A percentile compares a stretch with the other conserved stretches of the same genome.
These are phyloP conservation scores for Crithidia sp. DNA, from an alignment of 208 protist species.

Conservation along the genomic window DNA sequence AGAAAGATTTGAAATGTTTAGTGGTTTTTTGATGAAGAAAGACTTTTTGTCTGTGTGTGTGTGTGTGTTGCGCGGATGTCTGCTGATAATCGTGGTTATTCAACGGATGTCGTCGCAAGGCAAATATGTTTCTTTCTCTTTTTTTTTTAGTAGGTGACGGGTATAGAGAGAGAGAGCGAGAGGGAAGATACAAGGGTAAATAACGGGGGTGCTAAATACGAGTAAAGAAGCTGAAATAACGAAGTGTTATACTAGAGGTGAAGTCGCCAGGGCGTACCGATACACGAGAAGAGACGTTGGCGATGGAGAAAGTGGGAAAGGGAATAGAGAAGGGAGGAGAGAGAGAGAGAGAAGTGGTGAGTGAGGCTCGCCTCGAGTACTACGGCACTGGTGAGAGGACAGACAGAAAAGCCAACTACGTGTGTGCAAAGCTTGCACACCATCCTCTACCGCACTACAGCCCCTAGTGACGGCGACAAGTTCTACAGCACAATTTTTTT, in stretches of 20 bases:
- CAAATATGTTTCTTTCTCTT: neutral
- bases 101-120: constrained; percentile 1
- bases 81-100: constrained; percentile 23
- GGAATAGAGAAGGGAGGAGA: neutral
- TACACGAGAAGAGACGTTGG: neutral
- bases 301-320: neutral
- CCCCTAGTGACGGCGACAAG: no score
- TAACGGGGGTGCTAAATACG: constrained; percentile 1
- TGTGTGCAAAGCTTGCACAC: no score
- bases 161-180: constrained; percentile 11
- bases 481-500: no score
- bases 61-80: neutral
- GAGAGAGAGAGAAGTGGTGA: neutral
- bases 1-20: neutral
- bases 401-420: no score
- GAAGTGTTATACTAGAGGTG: neutral
- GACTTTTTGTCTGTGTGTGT: constrained; percentile 8
- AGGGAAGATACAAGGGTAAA: constrained; percentile 3
- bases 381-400: no score
- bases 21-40: constrained; percentile 18
- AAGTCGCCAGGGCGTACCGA: no score
- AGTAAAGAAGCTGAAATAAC: constrained; percentile 11
- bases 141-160: neutral
- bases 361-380: neutral
- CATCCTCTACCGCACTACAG: no score